These are phyloP conservation scores for Backusella parvicylindrica DNA, from an alignment of 192 early-diverging fungal genomes.

Conservation along the genomic window DNA sequence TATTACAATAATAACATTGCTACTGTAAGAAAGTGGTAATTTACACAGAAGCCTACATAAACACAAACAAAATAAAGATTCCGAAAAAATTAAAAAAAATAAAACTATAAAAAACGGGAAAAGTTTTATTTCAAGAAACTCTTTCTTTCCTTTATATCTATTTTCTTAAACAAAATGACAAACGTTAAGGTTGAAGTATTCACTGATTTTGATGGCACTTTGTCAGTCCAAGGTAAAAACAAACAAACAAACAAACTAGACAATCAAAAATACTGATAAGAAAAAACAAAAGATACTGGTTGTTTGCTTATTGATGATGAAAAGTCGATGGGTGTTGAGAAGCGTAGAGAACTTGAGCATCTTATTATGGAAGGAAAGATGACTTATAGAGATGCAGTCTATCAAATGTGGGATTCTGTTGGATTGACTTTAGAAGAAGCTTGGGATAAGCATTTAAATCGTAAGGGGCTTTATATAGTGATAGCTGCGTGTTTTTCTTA, in stretches of 20 bases:
- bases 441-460: conserved; percentile 28
- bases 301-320: conserved; percentile 45
- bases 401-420: conserved; percentile 37
- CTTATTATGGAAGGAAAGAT: conserved; percentile 39
- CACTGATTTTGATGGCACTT: conserved; percentile 54
- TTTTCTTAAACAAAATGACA: not conserved
- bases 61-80: not conserved
- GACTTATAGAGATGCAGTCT: conserved; percentile 36
- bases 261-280: not conserved
- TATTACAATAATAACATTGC: no score
- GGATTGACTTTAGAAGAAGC: conserved; percentile 35
- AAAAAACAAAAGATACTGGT: conserved; percentile 40
- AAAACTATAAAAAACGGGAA: not conserved
- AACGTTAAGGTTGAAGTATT: conserved; percentile 45
- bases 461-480: conserved; percentile 8
- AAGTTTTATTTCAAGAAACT: not conserved
- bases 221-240: conserved; percentile 36
- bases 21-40: no score
- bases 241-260: not conserved
- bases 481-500: not conserved
- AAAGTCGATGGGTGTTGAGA: conserved; percentile 35
- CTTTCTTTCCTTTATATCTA: not conserved
- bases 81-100: not conserved
- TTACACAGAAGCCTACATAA: not conserved
- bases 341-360: conserved; percentile 37